Percentiles rank a stretch among this genome's conserved stretches.
Conservation (phyloP, 108 stramenopile species). For the Hondaea fermentalgiana region DNA sequence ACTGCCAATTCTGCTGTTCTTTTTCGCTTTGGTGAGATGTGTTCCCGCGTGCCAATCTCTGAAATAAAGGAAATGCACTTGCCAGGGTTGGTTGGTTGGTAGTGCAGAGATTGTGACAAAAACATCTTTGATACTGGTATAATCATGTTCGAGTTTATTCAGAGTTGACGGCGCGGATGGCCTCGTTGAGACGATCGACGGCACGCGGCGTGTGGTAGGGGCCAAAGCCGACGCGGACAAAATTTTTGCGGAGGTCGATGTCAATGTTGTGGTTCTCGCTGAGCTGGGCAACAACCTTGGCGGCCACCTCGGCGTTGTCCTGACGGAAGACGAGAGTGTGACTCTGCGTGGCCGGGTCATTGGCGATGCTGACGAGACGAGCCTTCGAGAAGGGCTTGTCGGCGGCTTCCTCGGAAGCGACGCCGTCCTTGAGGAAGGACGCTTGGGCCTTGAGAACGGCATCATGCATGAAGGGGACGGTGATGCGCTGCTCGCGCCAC, state of each 20-base stretch:
- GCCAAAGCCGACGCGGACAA: conserved; percentile 12
- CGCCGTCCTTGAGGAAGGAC: neutral
- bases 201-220: conserved; percentile 4
- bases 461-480: neutral
- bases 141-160: neutral
- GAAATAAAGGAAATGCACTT: no score
- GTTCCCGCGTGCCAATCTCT: no score
- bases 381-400: neutral
- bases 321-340: conserved; percentile 15
- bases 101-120: no score
- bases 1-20: no score
- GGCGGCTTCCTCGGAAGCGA: neutral
- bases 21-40: no score
- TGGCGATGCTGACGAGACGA: neutral
- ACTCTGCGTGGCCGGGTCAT: neutral
- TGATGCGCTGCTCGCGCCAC: conserved; percentile 21
- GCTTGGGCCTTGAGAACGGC: neutral
- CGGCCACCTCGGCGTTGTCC: neutral
- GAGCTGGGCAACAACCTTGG: neutral
- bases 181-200: neutral
- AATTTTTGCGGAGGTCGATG: conserved; percentile 13
- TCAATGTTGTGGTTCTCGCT: neutral
- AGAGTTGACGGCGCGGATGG: neutral
- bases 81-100: no score
- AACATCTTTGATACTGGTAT: neutral